phyloP scores from a whole-genome alignment of 192 early-diverging fungal species.

The Fimicolochytrium jonesii region DNA sequence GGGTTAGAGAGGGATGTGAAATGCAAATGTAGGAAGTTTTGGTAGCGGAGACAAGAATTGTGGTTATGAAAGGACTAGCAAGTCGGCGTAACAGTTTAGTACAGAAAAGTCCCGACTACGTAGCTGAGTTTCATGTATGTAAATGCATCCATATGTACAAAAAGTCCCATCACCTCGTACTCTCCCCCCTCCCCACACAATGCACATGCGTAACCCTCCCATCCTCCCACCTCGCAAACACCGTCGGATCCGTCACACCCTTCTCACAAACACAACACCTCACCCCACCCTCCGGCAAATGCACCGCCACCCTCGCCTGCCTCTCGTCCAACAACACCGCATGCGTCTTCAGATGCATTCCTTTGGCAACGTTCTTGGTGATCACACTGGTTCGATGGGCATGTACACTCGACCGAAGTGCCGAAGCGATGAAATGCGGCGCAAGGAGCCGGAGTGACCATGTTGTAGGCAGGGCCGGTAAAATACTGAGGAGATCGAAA shows the following conservation, averaged over 20 bases:
- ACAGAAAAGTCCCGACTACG: too few species aligned
- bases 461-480: not conserved
- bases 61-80: too few species aligned
- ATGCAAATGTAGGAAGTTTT: too few species aligned
- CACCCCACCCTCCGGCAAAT: not conserved
- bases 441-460: not conserved
- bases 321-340: not conserved
- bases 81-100: too few species aligned
- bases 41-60: too few species aligned
- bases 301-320: not conserved
- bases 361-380: constrained; percentile 11
- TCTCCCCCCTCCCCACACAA: too few species aligned
- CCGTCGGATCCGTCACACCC: constrained; percentile 9
- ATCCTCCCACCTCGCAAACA: constrained; percentile 5
- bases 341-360: constrained; percentile 20
- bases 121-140: too few species aligned
- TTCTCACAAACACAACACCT: constrained; percentile 9
- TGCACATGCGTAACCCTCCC: too few species aligned
- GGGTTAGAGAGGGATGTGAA: constrained; percentile 27
- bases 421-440: constrained; percentile 17
- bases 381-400: constrained; percentile 11
- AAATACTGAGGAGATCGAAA: constrained; percentile 19
- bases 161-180: too few species aligned
- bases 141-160: too few species aligned
- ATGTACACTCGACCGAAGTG: constrained; percentile 6